Base-by-base conservation (phyloP, 805 yeast species). In the Cyberlindnera saturnus region DNA sequence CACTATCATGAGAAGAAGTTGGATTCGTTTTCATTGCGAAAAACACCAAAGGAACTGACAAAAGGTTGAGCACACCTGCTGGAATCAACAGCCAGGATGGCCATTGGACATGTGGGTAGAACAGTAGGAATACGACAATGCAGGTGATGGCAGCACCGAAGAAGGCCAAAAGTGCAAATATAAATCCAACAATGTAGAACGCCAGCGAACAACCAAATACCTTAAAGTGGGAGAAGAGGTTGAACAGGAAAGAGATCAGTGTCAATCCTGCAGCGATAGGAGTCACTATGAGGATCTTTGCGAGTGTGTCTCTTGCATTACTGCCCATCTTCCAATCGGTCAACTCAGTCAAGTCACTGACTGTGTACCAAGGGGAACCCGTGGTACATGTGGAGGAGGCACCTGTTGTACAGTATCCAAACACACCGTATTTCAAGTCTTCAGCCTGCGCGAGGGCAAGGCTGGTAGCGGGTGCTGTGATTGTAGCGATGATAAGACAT, bases 41-140 rank as follows among this genome's bases (percentile, higher is more conserved):
- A 39, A 75, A 68, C 28, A 75, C 64, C 34, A 78, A 59, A 6
- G 84, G 75, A 2, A 81, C 46, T 2, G 79, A 62, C 2, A 79
- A 42, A 45, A 85, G 63, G 43, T 72, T 70, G 42, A 80, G 62
- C 0, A 70, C 82, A 11, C 86, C 82, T 4, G 86, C 74, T 1
- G 83, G 88, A 26, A 84, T 71, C 54, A 82, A 67, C 30, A 81
- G 58, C 90, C 91, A 85, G 8, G 81, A 71, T n/a, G 80, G 71
- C 90, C 90, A 85, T 6, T 70, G 63, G 15, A 82, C 69, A 47
- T 80, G 67, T 8, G 93, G 93, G 52, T 69, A 74, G 59, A 81
- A 85, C 14, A 78, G 64, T 39, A 86, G 53, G 32, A 83, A 70
- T 0, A 69, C 66, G 26, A 80, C 71, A 10, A 85, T 62, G 42